phyloP scores from a whole-genome alignment of 1,284 basidiomycete species.

The Mixia osmundae region DNA sequence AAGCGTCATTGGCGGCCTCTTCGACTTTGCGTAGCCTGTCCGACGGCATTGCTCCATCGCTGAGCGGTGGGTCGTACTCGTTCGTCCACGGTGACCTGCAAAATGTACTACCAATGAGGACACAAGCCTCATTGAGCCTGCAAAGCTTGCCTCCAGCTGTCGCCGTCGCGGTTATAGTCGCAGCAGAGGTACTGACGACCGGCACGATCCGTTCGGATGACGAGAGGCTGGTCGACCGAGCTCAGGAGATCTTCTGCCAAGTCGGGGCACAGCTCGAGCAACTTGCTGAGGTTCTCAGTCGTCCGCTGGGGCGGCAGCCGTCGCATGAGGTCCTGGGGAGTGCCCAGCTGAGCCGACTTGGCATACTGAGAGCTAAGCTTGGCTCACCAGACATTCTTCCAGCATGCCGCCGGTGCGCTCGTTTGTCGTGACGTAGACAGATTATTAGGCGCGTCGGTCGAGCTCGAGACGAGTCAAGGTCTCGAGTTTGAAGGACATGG shows the following conservation, averaged over 20 bases:
- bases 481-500: too few relatives aligned
- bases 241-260: constrained; percentile 85
- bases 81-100: constrained; percentile 89
- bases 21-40: constrained; percentile 72
- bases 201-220: constrained; percentile 49
- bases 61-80: constrained; percentile 65
- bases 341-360: too few relatives aligned
- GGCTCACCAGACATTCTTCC: too few relatives aligned
- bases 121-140: not conserved
- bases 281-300: constrained; percentile 60
- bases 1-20: constrained; percentile 78
- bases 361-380: too few relatives aligned
- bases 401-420: too few relatives aligned
- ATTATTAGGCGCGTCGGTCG: too few relatives aligned
- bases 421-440: too few relatives aligned
- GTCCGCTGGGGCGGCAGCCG: constrained; percentile 80
- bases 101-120: not conserved
- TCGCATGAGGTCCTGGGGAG: constrained; percentile 89
- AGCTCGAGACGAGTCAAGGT: too few relatives aligned
- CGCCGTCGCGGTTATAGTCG: constrained; percentile 93
- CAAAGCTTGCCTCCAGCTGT: constrained; percentile 53
- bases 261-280: constrained; percentile 37
- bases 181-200: constrained; percentile 74
- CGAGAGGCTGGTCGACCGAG: constrained; percentile 84
- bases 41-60: constrained; percentile 66